Evolutionary conservation across 305 asterid species (phyloP), one percentile per base, ranked within the genome.

Genomic region (Plantago rigida): DNA sequence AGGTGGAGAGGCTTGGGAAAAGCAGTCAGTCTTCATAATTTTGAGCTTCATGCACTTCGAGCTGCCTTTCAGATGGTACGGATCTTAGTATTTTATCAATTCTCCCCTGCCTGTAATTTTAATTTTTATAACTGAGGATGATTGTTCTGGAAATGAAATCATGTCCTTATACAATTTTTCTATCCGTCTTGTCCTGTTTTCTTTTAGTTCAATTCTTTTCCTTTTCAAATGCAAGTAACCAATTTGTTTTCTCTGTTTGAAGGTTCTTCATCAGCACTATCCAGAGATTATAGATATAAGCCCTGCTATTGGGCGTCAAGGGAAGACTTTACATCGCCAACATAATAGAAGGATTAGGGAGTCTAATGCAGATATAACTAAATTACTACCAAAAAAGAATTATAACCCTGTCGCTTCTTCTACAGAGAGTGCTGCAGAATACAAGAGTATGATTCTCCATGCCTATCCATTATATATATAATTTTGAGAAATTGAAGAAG

Each of bases 11-110:
- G 68, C 41, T 70, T 85, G 84, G 96, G 81, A 41, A 73, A 79
- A 75, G 73, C 70, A 56, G 87, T 80, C 59, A 86, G 91, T 62
- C 80, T 77, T 65, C 87, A 81, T 69, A 90, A 87, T 75, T 85
- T 90, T 71, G 89, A 82, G 80, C 84, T 90, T 79, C 97, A 90
- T 76, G 76, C 85, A 36, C 82, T 79, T 75, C 97, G 96, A 71
- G 95, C 97, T 66, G 89, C 91, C 69, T 90, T 90, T 66, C 96
- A 90, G 76, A 84, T 85, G 94, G 96, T 84, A 81, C 34, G 17
- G 36, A 45, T 60, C 56, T 14, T 26, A 49, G 26, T 15, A 28
- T 26, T 34, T 28, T 47, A 22, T 67, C 47, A 39, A 13, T 26
- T 52, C 14, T 36, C 10, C 10, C 44, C 44, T 8, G 1, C 10